phyloP scores from a whole-genome alignment of 441 rosid genomes.

The Gossypium gossypioides region DNA sequence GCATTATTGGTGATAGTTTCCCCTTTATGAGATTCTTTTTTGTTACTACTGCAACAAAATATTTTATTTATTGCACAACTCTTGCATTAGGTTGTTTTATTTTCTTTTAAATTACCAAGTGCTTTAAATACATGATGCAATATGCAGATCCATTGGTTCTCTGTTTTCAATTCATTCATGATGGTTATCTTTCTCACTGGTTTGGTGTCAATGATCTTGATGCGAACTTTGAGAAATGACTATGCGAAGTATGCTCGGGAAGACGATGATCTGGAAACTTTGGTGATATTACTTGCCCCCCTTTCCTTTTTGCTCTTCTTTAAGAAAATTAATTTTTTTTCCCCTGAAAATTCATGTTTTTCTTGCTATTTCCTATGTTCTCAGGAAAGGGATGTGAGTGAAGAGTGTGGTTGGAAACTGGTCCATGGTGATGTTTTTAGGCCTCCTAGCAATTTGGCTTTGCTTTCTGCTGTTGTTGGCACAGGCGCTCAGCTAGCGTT shows the following conservation, averaged over 20 bases:
- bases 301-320: not conserved
- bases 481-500: constrained; percentile 88
- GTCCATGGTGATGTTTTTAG: constrained; percentile 98
- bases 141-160: constrained; percentile 96
- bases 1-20: constrained; percentile 5
- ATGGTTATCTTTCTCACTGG: constrained; percentile 99
- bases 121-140: constrained; percentile 11
- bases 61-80: not conserved
- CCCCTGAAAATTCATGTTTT: constrained; percentile 9
- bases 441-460: constrained; percentile 53
- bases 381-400: constrained; percentile 95
- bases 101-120: not conserved
- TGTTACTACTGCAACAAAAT: not conserved
- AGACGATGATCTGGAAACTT: constrained; percentile 87
- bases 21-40: not conserved
- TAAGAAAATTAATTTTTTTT: not conserved
- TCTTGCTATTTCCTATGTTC: constrained; percentile 1
- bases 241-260: constrained; percentile 97
- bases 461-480: constrained; percentile 90
- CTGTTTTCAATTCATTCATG: constrained; percentile 96
- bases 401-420: constrained; percentile 97
- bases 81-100: not conserved
- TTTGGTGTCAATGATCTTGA: constrained; percentile 92
- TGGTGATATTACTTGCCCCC: constrained; percentile 41
- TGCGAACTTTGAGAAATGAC: constrained; percentile 93